phyloP scores from a whole-genome alignment of 2,329 filamentous ascomycete species.

The Sporothrix dimorphospora region DNA sequence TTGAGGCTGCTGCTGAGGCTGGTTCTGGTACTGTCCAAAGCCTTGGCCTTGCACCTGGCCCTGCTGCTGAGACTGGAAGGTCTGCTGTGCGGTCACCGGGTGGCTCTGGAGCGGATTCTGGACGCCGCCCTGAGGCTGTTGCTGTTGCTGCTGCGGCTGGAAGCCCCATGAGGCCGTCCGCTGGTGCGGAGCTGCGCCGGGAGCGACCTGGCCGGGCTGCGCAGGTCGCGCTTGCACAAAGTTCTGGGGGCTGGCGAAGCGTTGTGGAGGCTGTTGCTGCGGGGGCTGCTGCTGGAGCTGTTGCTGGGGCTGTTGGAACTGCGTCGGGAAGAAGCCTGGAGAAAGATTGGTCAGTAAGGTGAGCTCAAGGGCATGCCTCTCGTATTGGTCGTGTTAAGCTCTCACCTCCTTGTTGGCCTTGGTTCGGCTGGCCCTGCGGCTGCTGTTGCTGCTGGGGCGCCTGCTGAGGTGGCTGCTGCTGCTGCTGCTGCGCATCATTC shows the following conservation, averaged over 20 bases:
- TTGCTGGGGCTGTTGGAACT: conserved; percentile 27
- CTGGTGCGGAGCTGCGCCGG: neutral
- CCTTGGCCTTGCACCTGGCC: neutral
- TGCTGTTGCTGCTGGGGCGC: conserved; percentile 23
- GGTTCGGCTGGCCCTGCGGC: conserved; percentile 16
- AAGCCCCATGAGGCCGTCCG: conserved; percentile 20
- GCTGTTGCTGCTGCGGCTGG: conserved; percentile 25
- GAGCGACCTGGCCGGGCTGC: neutral
- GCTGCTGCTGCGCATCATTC: neutral
- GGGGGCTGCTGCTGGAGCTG: conserved; percentile 10
- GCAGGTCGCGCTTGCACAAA: neutral
- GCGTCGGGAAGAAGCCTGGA: conserved; percentile 15
- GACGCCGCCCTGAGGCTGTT: neutral
- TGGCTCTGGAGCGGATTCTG: conserved; percentile 25
- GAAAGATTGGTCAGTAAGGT: neutral
- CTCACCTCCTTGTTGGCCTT: conserved; percentile 1
- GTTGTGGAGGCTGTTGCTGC: conserved; percentile 20
- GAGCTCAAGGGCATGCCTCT: neutral
- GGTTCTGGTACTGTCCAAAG: conserved; percentile 22
- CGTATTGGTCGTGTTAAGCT: neutral
- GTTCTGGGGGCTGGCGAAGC: conserved; percentile 16
- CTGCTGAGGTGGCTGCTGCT: conserved; percentile 21
- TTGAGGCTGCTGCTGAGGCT: conserved; percentile 3
- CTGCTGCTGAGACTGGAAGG: neutral
- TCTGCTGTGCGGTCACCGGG: neutral